Percentiles rank a stretch among this genome's conserved stretches.
phyloP scores from a whole-genome alignment of 2,329 filamentous ascomycete species.

The Colletotrichum magnum region DNA sequence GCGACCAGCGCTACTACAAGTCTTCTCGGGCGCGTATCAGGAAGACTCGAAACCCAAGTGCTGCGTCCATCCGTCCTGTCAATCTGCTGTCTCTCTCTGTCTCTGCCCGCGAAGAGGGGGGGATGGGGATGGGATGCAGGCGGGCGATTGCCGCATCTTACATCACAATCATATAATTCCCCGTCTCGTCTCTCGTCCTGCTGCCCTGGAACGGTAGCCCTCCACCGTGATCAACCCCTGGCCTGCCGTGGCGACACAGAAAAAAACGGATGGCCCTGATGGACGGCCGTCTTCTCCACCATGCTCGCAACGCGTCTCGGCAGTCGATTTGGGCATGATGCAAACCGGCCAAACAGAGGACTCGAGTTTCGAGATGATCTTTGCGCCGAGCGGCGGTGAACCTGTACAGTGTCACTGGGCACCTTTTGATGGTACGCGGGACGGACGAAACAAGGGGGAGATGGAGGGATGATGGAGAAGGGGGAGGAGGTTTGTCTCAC shows the following conservation, averaged over 20 bases:
- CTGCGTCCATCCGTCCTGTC: neutral
- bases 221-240: no score
- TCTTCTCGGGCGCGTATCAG: no score
- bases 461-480: no score
- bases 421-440: no score
- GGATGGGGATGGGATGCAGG: neutral
- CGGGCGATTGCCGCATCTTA: conserved; percentile 35
- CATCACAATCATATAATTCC: conserved; percentile 19
- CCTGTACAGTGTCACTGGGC: neutral
- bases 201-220: neutral
- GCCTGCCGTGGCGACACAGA: neutral
- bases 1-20: no score
- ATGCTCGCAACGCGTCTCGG: neutral
- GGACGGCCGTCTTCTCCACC: neutral
- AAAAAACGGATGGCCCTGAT: neutral
- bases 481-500: neutral
- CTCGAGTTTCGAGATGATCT: no score
- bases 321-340: no score
- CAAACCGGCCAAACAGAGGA: no score
- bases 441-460: conserved; percentile 11
- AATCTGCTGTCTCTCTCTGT: neutral
- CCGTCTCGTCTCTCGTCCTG: neutral
- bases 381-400: no score
- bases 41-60: no score
- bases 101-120: neutral